phyloP scores from a whole-genome alignment of 1,284 basidiomycete species.

The Ustilago xerochloae region DNA sequence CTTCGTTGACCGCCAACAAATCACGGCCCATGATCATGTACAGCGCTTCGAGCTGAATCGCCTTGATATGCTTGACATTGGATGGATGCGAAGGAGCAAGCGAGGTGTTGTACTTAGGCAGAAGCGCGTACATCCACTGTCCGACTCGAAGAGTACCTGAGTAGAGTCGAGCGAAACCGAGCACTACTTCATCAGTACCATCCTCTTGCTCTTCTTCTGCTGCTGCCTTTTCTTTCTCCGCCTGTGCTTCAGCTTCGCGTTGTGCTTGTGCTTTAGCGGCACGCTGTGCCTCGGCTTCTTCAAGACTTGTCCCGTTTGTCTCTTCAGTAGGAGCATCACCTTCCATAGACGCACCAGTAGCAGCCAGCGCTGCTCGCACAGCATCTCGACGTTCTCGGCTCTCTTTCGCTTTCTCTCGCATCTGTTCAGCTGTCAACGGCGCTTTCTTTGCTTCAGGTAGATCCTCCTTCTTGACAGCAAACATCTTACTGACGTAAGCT shows the following conservation, averaged over 20 bases:
- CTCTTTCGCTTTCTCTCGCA: conserved; percentile 76
- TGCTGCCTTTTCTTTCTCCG: conserved; percentile 28
- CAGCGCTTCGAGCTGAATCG: conserved; percentile 78
- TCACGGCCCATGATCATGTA: conserved; percentile 99
- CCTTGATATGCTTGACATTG: conserved; percentile 75
- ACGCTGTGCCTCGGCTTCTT: conserved; percentile 40
- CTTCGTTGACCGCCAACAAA: conserved; percentile 82
- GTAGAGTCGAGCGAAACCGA: conserved; percentile 92
- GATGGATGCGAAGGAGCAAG: conserved; percentile 77
- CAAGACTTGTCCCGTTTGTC: conserved; percentile 40
- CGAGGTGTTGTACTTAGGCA: conserved; percentile 88
- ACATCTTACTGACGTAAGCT: conserved; percentile 97
- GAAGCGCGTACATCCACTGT: conserved; percentile 75
- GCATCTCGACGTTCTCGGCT: conserved; percentile 53
- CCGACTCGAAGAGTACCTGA: conserved; percentile 83
- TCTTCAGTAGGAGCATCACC: conserved; percentile 49
- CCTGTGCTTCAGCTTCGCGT: conserved; percentile 32
- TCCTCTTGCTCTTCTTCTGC: conserved; percentile 33
- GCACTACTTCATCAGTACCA: conserved; percentile 55
- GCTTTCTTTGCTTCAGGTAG: conserved; percentile 77
- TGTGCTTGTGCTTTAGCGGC: conserved; percentile 33
- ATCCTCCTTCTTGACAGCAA: conserved; percentile 82
- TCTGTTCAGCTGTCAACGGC: conserved; percentile 82
- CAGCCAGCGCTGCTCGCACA: conserved; percentile 61
- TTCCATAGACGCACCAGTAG: conserved; percentile 58